Conservation (phyloP, 805 yeast genomes). For the Metschnikowia reukaufii region DNA sequence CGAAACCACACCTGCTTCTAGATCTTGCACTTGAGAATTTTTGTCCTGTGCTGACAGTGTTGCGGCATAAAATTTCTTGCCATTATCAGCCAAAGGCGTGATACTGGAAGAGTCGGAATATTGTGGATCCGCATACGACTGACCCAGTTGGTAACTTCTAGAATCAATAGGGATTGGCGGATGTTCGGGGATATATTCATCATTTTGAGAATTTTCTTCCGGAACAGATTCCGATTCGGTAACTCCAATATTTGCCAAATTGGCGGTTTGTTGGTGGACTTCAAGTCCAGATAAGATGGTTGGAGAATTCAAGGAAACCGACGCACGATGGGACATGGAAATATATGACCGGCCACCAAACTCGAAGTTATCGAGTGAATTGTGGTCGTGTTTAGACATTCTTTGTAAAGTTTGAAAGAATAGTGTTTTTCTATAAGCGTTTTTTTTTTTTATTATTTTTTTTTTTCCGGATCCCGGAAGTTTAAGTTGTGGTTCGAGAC, state of each 20-base stretch:
- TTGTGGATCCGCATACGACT: constrained; percentile 3
- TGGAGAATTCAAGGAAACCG: constrained; percentile 37
- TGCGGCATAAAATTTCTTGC: constrained; percentile 10
- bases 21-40: background rate
- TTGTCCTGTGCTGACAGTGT: constrained; percentile 5
- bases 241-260: constrained; percentile 56
- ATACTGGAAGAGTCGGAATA: constrained; percentile 8
- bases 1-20: constrained; percentile 10
- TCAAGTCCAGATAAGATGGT: constrained; percentile 48
- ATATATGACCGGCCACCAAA: constrained; percentile 43
- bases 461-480: no score
- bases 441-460: no score
- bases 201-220: constrained; percentile 12
- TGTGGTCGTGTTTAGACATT: constrained; percentile 10
- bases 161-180: constrained; percentile 26
- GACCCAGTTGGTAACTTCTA: background rate
- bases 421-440: no score
- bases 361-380: constrained; percentile 21
- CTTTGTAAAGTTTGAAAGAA: background rate
- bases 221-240: constrained; percentile 23
- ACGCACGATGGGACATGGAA: constrained; percentile 29
- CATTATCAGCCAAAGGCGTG: constrained; percentile 17
- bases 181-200: constrained; percentile 17
- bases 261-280: constrained; percentile 58
- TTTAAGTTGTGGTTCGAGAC: no score